Conservation (phyloP, 1,284 basidiomycete genomes). For the Termitomyces sp. region DNA sequence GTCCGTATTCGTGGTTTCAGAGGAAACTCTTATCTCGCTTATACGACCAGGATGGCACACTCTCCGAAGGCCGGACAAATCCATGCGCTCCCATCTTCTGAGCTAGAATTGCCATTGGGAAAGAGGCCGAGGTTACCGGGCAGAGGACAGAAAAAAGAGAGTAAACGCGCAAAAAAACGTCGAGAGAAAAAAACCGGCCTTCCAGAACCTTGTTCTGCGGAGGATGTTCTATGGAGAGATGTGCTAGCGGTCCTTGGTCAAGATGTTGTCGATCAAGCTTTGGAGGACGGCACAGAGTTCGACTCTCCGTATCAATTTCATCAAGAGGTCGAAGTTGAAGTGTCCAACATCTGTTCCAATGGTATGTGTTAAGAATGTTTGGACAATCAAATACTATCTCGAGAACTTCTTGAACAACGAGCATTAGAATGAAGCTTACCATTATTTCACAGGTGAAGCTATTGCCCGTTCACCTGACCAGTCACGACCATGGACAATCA, state of each 20-base stretch:
- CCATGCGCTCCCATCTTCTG: slow-evolving; percentile 24
- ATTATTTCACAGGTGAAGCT: slow-evolving; percentile 53
- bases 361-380: slow-evolving; percentile 36
- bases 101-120: slow-evolving; percentile 27
- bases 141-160: slow-evolving; percentile 12
- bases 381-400: not conserved
- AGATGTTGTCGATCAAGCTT: slow-evolving; percentile 48
- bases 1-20: not conserved
- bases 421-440: not conserved
- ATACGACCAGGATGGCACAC: slow-evolving; percentile 7
- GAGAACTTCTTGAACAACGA: not conserved
- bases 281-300: slow-evolving; percentile 48
- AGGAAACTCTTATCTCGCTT: not conserved
- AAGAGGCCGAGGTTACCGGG: slow-evolving; percentile 39
- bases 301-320: slow-evolving; percentile 56
- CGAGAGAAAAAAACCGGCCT: slow-evolving; percentile 23
- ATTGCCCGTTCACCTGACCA: slow-evolving; percentile 52
- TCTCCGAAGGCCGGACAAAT: slow-evolving; percentile 22
- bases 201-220: slow-evolving; percentile 64
- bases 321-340: slow-evolving; percentile 64
- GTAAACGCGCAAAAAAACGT: slow-evolving; percentile 16
- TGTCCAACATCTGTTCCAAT: slow-evolving; percentile 58
- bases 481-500: slow-evolving; percentile 68
- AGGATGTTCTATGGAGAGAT: slow-evolving; percentile 75
- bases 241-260: slow-evolving; percentile 63